Evolutionary conservation across 2,329 filamentous ascomycete genomes (phyloP), one percentile per base, ranked within the genome.

Genomic region (Xylariaceae sp.): DNA sequence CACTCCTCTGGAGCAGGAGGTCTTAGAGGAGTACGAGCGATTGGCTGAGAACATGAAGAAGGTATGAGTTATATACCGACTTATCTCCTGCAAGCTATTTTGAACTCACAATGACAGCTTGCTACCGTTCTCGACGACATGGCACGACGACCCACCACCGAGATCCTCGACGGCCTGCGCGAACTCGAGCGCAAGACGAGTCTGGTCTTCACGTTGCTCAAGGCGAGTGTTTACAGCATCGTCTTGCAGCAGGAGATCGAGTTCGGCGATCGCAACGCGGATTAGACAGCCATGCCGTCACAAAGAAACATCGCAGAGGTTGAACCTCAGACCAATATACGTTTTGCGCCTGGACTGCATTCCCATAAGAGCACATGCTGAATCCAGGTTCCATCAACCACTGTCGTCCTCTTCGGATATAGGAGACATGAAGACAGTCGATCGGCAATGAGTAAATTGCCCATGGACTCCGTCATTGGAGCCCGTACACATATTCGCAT

Each of bases 171-270:
- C 73, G 88, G 90, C 7, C 80, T 99, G 67, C 82, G 94, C 56
- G 87, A 92, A 49, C 80, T 99, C 57, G 94, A 99, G 79, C 82
- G 94, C 68, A 97, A 97, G 80, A 97, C 93, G 49, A 92, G 91
- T 66, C 80, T 96, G 57, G 93, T 97, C 18, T 97, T 96, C 75
- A 99, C 94, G 63, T 76, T 97, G 72, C 82, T 99, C 72, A 99
- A 99, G 79, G 93, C 94, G 15, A 97, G 93, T 74, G 94, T 99
- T 64, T 99, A 99, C 78, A 96, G 90, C 72, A 99, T 99, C 78
- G 92, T 99, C 62, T 75, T 99, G 78, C 93, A 99, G 82, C 93
- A 97, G 82, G 90, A 97, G 82, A 91, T 96, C 69, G 87, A 88
- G 64, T 89, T 87, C 75, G 88, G 84, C 53, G 80, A 80, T 66